These are phyloP conservation scores for Fusarium oligoseptatum DNA, from an alignment of 2,329 filamentous ascomycete species.

Conservation along the genomic window DNA sequence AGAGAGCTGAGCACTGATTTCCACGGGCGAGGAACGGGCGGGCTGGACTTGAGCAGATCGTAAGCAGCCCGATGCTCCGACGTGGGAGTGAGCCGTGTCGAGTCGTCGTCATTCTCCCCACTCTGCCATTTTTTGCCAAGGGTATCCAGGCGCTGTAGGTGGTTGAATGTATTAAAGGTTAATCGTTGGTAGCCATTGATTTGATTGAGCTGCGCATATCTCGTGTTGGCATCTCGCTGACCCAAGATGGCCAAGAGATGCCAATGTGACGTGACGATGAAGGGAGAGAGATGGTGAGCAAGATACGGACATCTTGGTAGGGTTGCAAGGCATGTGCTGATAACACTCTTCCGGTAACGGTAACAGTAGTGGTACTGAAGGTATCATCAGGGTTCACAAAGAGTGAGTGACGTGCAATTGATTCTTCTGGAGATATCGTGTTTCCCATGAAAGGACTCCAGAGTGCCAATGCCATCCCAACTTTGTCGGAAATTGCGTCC, in stretches of 20 bases:
- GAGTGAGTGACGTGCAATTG: background rate
- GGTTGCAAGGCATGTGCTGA: background rate
- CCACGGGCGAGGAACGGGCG: background rate
- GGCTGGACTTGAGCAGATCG: background rate
- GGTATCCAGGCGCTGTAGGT: background rate
- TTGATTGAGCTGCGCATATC: background rate
- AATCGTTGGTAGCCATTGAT: background rate
- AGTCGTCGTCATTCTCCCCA: constrained; percentile 4
- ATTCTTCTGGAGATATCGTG: background rate
- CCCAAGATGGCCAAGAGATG: constrained; percentile 2
- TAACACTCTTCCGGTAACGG: background rate
- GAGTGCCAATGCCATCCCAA: constrained; percentile 3
- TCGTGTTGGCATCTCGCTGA: background rate
- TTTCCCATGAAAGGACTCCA: constrained; percentile 1
- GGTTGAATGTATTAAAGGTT: background rate
- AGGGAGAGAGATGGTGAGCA: background rate
- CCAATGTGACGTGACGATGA: background rate
- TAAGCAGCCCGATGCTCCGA: constrained; percentile 3
- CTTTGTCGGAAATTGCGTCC: constrained; percentile 41
- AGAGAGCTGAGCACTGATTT: background rate
- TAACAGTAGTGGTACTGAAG: background rate
- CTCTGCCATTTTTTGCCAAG: background rate
- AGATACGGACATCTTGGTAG: background rate
- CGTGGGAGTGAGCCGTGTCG: constrained; percentile 3
- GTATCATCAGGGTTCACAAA: background rate